These are phyloP conservation scores for Xylariaceae sp. DNA, from an alignment of 2,329 filamentous ascomycete species.

Conservation along the genomic window DNA sequence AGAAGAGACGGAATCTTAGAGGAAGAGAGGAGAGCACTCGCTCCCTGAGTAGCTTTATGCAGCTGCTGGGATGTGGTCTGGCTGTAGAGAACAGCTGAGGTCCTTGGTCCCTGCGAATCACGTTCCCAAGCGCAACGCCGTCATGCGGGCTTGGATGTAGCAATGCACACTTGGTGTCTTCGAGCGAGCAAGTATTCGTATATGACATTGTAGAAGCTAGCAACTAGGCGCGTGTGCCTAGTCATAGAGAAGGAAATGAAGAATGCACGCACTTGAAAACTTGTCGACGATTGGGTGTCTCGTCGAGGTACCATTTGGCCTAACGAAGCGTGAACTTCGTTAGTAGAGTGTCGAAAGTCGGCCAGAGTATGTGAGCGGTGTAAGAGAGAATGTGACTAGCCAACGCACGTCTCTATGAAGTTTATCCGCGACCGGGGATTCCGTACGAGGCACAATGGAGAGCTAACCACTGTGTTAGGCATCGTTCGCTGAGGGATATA, in stretches of 20 bases:
- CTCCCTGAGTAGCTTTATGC: conserved; percentile 20
- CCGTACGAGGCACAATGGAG: no score
- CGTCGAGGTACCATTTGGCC: neutral
- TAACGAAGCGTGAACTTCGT: neutral
- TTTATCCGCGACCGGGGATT: neutral
- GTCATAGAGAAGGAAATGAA: neutral
- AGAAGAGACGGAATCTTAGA: no score
- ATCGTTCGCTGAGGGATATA: no score
- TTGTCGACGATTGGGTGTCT: conserved; percentile 4
- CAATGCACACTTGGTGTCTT: conserved; percentile 3
- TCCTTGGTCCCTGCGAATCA: conserved; percentile 9
- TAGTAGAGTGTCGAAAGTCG: neutral
- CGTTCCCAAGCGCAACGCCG: conserved; percentile 15
- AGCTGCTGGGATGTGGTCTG: conserved; percentile 15
- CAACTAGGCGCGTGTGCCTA: conserved; percentile 4
- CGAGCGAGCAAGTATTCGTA: conserved; percentile 13
- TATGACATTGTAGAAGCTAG: conserved; percentile 12
- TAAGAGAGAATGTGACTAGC: conserved; percentile 2
- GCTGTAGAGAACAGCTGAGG: conserved; percentile 25
- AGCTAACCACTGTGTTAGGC: no score
- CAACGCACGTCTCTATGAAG: conserved; percentile 3
- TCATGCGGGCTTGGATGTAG: conserved; percentile 17
- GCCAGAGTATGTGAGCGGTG: neutral
- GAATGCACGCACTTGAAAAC: conserved; percentile 10
- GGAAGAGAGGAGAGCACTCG: neutral